Evolutionary conservation across 768 basidiomycete species (phyloP), one percentile per base, ranked within the genome.

Genomic region (Leccinum barrowsii): DNA sequence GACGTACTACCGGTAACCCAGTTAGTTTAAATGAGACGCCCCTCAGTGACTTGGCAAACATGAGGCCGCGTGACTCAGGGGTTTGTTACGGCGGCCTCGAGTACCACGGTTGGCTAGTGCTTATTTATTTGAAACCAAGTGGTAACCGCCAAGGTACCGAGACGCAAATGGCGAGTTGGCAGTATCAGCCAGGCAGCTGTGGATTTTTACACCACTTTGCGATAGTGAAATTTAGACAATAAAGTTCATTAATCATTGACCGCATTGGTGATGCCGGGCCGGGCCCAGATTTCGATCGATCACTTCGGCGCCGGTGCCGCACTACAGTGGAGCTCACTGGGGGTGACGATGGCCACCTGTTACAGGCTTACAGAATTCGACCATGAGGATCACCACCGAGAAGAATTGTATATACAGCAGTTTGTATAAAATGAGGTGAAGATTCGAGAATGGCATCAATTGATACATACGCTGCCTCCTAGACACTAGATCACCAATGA

Each of bases 61-160:
- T 7, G 26, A 28, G 52, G 47, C 50, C 47, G 32, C 10, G 30
- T 32, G 47, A 35, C 47, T 28, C 51, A 56, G 51, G 65, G 56
- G 61, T 55, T 50, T 15, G n/a, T 26, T 19, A 13, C 6, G 22
- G 46, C 6, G 13, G 46, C 46, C 46, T 47, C 46, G 21, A 47
- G 46, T 47, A 15, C 46, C 21, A 22, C 46, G 11, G 42, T n/a
- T 7, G 8, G 37, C 37, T 3, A n/a, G 17, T 40, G 42, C 42
- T 44, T 11, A 11, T 44, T 19, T 44, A 19, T 11, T 19, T 44
- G 19, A 44, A 19, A 44, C 42, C 19, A 17, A 19, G 42, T 42
- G n/a, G 40, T 40, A 4, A 4, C 40, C 7, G 37, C n/a, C 40
- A 42, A 13, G 40, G 40, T n/a, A n/a, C n/a, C 42, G 19, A 19